A percentile compares a stretch with the other conserved stretches of the same genome.
phyloP scores from a whole-genome alignment of 768 basidiomycete species.

The Boletus speciosus region DNA sequence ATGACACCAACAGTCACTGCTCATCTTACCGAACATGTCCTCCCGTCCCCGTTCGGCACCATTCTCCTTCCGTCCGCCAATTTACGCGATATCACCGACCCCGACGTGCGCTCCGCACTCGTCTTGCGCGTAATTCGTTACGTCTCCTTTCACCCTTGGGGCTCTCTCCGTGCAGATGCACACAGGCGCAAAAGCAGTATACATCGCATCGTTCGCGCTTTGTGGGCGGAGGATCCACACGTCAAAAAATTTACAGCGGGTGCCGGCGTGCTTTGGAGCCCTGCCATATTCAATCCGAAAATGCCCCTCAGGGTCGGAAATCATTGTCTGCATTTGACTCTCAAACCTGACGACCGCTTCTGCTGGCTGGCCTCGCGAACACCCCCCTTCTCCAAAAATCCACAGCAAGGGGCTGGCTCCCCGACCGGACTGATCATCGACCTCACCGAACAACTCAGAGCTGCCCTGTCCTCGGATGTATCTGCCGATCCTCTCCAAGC shows the following conservation, averaged over 20 bases:
- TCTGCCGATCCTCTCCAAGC: constrained; percentile 30
- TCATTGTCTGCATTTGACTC: constrained; percentile 12
- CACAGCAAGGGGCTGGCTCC: constrained; percentile 23
- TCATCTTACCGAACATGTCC: constrained; percentile 33
- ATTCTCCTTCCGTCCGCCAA: constrained; percentile 41
- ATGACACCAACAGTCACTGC: constrained; percentile 39
- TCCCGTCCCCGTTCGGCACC: constrained; percentile 49
- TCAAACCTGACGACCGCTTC: constrained; percentile 23
- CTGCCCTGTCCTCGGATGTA: constrained; percentile 11
- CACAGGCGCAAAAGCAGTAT: constrained; percentile 48
- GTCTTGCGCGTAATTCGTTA: constrained; percentile 62
- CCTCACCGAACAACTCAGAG: constrained; percentile 34
- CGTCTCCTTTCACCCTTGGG: constrained; percentile 75
- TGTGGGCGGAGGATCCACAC: constrained; percentile 43
- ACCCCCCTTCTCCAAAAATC: constrained; percentile 42
- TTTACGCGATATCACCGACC: constrained; percentile 34
- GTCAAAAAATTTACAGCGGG: constrained; percentile 49
- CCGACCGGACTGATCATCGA: constrained; percentile 37
- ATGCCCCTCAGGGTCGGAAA: constrained; percentile 18
- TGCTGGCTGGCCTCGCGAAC: constrained; percentile 65
- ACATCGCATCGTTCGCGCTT: constrained; percentile 41
- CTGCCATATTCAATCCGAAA: constrained; percentile 38
- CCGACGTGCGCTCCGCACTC: constrained; percentile 37
- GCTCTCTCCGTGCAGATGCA: constrained; percentile 59
- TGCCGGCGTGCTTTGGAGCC: constrained; percentile 61